These are phyloP conservation scores for Aegilops speltoides DNA, from an alignment of 176 grass and related monocot genomes.

Conservation along the genomic window DNA sequence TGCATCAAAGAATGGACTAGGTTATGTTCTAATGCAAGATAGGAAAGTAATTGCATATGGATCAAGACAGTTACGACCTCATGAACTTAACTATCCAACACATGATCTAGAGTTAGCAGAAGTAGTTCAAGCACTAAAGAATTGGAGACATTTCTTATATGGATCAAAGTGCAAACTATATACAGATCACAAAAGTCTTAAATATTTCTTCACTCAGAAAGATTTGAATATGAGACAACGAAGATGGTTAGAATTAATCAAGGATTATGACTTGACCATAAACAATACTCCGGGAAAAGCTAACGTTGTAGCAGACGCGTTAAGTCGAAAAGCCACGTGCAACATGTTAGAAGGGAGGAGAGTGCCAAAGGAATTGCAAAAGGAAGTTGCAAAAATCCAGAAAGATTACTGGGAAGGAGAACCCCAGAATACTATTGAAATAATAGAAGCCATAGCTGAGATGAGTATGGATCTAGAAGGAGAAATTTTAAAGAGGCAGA, in stretches of 20 bases:
- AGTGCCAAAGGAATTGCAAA: background rate
- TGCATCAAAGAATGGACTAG: background rate
- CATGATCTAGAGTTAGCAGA: background rate
- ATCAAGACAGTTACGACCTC: background rate
- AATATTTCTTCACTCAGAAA: no score
- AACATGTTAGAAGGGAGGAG: background rate
- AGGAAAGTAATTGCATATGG: background rate
- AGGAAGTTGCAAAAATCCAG: no score
- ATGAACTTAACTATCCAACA: background rate
- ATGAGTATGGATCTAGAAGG: background rate
- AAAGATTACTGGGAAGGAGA: no score
- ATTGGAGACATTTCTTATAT: no score
- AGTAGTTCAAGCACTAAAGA: background rate
- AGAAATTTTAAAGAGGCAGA: background rate
- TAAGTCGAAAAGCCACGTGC: background rate
- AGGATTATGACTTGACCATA: background rate
- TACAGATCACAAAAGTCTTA: no score
- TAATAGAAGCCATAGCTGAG: background rate
- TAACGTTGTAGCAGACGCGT: background rate
- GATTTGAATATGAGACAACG: background rate
- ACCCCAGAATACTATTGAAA: background rate
- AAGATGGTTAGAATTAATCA: background rate
- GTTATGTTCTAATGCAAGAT: background rate
- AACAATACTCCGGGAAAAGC: background rate
- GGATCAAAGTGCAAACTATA: no score